A percentile compares a stretch with the other conserved stretches of the same genome.
These are phyloP conservation scores for Tolypocladium pustulatum DNA, from an alignment of 2,329 filamentous ascomycete species.

Conservation along the genomic window DNA sequence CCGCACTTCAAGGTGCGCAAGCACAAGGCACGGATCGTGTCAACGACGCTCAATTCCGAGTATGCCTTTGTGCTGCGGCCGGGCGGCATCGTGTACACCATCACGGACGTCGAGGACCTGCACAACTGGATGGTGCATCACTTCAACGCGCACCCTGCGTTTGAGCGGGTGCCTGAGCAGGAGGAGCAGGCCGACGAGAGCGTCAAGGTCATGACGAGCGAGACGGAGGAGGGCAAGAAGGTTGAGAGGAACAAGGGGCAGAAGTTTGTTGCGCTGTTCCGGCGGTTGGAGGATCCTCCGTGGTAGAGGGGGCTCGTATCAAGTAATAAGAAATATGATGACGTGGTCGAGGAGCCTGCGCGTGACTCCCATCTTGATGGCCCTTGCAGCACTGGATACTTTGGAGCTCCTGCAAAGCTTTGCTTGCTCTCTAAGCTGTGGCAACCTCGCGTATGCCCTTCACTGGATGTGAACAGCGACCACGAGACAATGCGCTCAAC, in stretches of 20 bases:
- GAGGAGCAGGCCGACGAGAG: constrained; percentile 61
- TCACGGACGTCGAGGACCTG: constrained; percentile 92
- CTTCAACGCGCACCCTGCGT: constrained; percentile 67
- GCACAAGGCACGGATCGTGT: constrained; percentile 93
- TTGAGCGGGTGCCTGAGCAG: constrained; percentile 61
- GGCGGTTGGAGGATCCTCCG: constrained; percentile 66
- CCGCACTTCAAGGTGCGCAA: constrained; percentile 97
- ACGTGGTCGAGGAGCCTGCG: not conserved
- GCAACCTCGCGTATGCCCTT: too few relatives aligned
- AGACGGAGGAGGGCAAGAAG: constrained; percentile 97
- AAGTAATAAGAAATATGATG: not conserved
- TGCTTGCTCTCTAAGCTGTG: not conserved
- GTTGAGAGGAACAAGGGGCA: constrained; percentile 80
- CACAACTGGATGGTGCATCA: constrained; percentile 90
- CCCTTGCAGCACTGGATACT: too few relatives aligned
- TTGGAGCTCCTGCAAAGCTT: not conserved
- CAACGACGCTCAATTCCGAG: constrained; percentile 76
- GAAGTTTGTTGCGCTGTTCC: constrained; percentile 86
- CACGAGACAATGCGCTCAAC: too few relatives aligned
- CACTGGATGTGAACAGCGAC: too few relatives aligned
- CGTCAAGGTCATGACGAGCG: constrained; percentile 62
- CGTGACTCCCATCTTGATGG: not conserved
- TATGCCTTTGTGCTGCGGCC: constrained; percentile 82
- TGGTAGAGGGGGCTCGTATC: constrained; percentile 42
- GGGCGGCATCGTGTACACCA: constrained; percentile 85